These are phyloP conservation scores for Acanthamoeba castellanii DNA, from an alignment of 208 protist genomes.

Conservation along the genomic window DNA sequence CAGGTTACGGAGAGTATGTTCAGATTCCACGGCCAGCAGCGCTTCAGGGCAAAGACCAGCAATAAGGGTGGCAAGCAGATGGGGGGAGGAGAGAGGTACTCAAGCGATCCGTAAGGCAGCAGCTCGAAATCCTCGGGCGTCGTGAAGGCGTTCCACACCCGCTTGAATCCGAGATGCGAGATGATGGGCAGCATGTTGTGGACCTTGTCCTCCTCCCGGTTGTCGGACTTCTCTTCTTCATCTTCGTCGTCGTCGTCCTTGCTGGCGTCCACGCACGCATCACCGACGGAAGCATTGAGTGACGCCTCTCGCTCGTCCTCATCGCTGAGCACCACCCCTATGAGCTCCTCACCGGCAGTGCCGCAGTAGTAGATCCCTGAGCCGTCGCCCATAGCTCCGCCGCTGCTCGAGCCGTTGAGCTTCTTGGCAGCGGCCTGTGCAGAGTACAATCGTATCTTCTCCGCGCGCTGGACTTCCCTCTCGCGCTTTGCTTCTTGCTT, in stretches of 20 bases:
- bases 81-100: not conserved
- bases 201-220: not conserved
- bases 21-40: not conserved
- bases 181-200: slow-evolving; percentile 28
- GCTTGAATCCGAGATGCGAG: slow-evolving; percentile 11
- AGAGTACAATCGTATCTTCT: slow-evolving; percentile 39
- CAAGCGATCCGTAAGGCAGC: slow-evolving; percentile 15
- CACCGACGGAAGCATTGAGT: not conserved
- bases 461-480: not conserved
- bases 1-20: not conserved
- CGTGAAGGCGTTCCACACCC: slow-evolving; percentile 31
- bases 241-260: not conserved
- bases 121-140: slow-evolving; percentile 8
- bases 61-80: not conserved
- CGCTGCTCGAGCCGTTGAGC: not conserved
- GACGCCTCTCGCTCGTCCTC: slow-evolving; percentile 17
- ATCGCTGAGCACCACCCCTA: not conserved
- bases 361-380: not conserved
- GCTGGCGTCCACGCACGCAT: not conserved
- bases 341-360: not conserved
- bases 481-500: slow-evolving; percentile 26
- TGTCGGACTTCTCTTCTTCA: not conserved
- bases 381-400: not conserved
- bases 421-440: not conserved
- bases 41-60: not conserved